Percentiles rank a stretch among this genome's conserved stretches.
Evolutionary conservation across 768 basidiomycete genomes (phyloP).

Genomic region (Psilocybe azurescens): DNA sequence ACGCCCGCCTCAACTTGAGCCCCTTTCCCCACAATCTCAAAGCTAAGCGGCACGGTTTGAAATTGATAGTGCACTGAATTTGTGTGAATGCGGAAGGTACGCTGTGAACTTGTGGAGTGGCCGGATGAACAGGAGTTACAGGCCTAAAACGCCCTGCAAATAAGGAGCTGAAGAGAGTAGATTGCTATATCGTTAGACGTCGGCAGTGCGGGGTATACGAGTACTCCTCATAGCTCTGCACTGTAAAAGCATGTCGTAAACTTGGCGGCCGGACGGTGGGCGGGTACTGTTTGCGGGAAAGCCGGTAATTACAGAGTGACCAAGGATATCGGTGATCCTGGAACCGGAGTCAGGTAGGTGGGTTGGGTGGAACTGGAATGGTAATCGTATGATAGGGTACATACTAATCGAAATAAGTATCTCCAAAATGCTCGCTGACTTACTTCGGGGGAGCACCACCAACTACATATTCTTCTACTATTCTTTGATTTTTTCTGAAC

Average conservation of each 20-base stretch:
- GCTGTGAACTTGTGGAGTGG: neutral
- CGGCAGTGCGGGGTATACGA: neutral
- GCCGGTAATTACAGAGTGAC: neutral
- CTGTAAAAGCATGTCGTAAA: neutral
- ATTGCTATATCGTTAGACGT: neutral
- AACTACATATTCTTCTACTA: neutral
- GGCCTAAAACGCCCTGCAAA: neutral
- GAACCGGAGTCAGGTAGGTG: slow-evolving; percentile 3
- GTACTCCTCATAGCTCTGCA: too few relatives aligned
- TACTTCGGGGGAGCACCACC: slow-evolving; percentile 2
- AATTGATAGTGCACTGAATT: neutral
- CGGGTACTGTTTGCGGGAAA: neutral
- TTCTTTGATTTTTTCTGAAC: neutral
- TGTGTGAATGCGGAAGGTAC: neutral
- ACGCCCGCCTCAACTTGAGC: neutral
- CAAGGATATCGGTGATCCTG: neutral
- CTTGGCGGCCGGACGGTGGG: neutral
- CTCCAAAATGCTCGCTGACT: neutral
- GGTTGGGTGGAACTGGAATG: neutral
- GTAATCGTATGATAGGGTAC: neutral
- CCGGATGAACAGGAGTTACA: neutral
- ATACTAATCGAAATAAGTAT: neutral
- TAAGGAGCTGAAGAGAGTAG: neutral
- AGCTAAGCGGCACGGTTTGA: neutral
- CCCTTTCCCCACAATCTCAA: neutral